phyloP scores from a whole-genome alignment of 2,329 filamentous ascomycete genomes.

The Ascochyta pisi region DNA sequence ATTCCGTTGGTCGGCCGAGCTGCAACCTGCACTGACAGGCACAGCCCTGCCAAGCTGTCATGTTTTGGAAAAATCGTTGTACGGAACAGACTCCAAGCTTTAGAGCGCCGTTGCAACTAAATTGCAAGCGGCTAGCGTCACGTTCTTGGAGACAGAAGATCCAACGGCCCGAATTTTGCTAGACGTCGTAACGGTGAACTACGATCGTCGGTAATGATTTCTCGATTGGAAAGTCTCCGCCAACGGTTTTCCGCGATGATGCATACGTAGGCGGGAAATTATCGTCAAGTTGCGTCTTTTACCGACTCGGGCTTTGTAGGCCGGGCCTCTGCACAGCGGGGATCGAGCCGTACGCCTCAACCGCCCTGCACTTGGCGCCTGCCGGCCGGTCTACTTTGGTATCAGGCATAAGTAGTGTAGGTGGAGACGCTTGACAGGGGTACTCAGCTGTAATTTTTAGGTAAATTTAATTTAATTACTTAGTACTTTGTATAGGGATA shows the following conservation, averaged over 20 bases:
- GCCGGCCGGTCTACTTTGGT: conserved; percentile 1
- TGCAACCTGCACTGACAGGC: neutral
- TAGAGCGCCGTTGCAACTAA: conserved; percentile 5
- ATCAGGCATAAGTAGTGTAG: too few relatives aligned
- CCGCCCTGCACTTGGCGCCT: conserved; percentile 12
- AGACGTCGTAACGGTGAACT: neutral
- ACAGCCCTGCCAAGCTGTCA: conserved; percentile 6
- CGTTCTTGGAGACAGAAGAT: neutral
- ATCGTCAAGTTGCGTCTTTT: conserved; percentile 8
- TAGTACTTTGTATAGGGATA: too few relatives aligned
- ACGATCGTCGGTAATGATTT: conserved; percentile 6
- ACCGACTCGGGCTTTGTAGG: neutral
- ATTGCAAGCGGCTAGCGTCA: neutral
- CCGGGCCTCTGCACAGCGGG: conserved; percentile 13
- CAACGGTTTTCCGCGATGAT: conserved; percentile 7
- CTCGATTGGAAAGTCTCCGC: neutral
- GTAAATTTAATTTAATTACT: too few relatives aligned
- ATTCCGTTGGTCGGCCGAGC: too few relatives aligned
- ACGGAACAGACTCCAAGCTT: neutral
- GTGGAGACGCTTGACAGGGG: too few relatives aligned
- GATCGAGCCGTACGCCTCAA: conserved; percentile 11
- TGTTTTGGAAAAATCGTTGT: neutral
- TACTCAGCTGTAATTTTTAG: too few relatives aligned
- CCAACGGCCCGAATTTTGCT: neutral
- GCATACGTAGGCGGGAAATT: conserved; percentile 11